Evolutionary conservation across 352 stramenopile species (phyloP).

Genomic region (Phytopythium delawarense): DNA sequence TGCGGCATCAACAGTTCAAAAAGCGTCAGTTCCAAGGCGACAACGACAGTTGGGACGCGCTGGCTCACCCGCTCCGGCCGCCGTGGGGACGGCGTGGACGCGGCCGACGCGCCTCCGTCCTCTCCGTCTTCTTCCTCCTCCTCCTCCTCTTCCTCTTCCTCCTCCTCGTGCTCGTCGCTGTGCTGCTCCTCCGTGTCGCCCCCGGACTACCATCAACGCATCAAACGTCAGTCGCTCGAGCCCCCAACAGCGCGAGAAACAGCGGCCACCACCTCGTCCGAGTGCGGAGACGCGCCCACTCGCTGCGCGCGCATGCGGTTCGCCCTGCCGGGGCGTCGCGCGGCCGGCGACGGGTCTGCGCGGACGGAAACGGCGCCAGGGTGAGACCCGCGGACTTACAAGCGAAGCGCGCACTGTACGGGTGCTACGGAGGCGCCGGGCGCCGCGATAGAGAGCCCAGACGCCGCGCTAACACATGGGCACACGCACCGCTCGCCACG

Average conservation of each 20-base stretch:
- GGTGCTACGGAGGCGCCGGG: background rate
- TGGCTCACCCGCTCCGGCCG: background rate
- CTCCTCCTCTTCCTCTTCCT: slow-evolving; percentile 20
- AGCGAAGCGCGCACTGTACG: background rate
- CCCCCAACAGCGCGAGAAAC: background rate
- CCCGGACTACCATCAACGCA: background rate
- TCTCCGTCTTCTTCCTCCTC: slow-evolving; percentile 10
- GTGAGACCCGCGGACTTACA: background rate
- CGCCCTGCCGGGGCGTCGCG: slow-evolving; percentile 5
- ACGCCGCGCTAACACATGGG: background rate
- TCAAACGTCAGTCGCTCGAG: too few species aligned
- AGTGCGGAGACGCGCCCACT: slow-evolving; percentile 13
- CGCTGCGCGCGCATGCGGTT: slow-evolving; percentile 7
- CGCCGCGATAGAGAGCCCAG: background rate
- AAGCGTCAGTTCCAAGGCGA: background rate
- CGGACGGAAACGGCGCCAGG: background rate
- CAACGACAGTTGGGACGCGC: background rate
- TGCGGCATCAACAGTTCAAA: background rate
- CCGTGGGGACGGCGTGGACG: background rate
- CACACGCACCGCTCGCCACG: slow-evolving; percentile 20
- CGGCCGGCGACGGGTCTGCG: slow-evolving; percentile 17
- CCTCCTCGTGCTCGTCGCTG: background rate
- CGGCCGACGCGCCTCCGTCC: slow-evolving; percentile 2
- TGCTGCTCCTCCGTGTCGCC: slow-evolving; percentile 10
- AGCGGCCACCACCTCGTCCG: background rate